Evolutionary conservation across 176 grass and related monocot genomes (phyloP), one percentile per base, ranked within the genome.

Genomic region (Raddia guianensis): DNA sequence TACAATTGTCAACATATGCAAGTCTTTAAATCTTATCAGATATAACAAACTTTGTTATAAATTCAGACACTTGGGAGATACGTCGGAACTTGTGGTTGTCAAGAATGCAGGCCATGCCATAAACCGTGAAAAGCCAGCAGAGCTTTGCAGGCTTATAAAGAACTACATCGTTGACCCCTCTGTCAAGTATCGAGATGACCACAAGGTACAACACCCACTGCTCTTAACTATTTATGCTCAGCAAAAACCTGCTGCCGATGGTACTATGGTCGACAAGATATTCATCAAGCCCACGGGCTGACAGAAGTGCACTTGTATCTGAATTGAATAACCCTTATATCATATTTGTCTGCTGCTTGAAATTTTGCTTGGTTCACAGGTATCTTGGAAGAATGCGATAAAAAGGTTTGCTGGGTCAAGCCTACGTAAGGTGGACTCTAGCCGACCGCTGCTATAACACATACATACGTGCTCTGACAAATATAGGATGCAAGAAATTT

Each of bases 101-200:
- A 94, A 89, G 74, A 91, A 98, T 43, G 88, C 86, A 9, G 92
- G 95, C 6, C 92, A 98, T 83, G 95, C 95, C 32, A 89, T 93
- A 78, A 98, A 98, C 75, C 81, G 83, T 20, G 95, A 98, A 79
- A 98, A 94, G 73, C 71, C 90, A 53, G 76, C 66, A 42, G 92
- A 94, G 72, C 73, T 98, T 46, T 94, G 90, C 72, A 63, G 90
- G 62, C 66, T 91, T 70, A 91, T 98, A 81, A 80, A 81, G 48
- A 73, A 73, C 63, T 94, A 89, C 49, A 89, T 93, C 8, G 54
- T 55, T 49, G 74, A 89, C 51, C 56, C 80, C 3, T 65, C 89
- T 0, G 75, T 82, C 42, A 92, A 92, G 66, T 73, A 51, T 62
- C 59, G 73, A 55, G 85, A 92, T 52, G 56, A 74, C 51, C 62